A percentile compares a stretch with the other conserved stretches of the same genome.
These are phyloP conservation scores for Schizochytrium sp. DNA, from an alignment of 108 stramenopile genomes.

Conservation along the genomic window DNA sequence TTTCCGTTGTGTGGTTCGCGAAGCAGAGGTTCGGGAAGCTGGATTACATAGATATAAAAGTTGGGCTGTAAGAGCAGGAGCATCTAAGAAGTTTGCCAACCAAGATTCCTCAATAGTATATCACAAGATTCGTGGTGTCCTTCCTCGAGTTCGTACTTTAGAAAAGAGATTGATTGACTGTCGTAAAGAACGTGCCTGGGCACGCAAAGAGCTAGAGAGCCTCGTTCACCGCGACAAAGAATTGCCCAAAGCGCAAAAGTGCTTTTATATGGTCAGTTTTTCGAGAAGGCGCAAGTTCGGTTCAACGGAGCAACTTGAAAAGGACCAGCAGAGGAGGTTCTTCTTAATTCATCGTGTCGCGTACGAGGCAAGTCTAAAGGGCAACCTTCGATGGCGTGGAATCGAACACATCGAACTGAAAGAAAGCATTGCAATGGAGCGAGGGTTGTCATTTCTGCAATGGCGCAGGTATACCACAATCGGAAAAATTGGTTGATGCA, in stretches of 20 bases:
- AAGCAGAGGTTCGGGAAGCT: not conserved
- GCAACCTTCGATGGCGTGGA: constrained; percentile 8
- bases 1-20: not conserved
- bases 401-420: not conserved
- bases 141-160: not conserved
- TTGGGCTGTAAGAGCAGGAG: not conserved
- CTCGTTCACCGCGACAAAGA: not conserved
- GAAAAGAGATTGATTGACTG: not conserved
- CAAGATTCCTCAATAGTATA: constrained; percentile 28
- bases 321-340: not conserved
- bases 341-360: not conserved
- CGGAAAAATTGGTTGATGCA: not conserved
- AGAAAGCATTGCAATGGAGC: not conserved
- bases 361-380: not conserved
- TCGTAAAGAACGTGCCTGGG: not conserved
- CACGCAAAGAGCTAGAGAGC: not conserved
- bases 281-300: constrained; percentile 5
- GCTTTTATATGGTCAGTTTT: constrained; percentile 12
- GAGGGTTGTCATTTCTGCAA: not conserved
- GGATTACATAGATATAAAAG: not conserved
- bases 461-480: not conserved
- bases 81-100: not conserved
- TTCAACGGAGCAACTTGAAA: not conserved
- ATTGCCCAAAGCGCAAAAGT: not conserved
- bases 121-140: constrained; percentile 1